Percentiles rank a stretch among this genome's conserved stretches.
These are phyloP conservation scores for Sporormia fimetaria DNA, from an alignment of 495 filamentous ascomycete species.

Conservation along the genomic window DNA sequence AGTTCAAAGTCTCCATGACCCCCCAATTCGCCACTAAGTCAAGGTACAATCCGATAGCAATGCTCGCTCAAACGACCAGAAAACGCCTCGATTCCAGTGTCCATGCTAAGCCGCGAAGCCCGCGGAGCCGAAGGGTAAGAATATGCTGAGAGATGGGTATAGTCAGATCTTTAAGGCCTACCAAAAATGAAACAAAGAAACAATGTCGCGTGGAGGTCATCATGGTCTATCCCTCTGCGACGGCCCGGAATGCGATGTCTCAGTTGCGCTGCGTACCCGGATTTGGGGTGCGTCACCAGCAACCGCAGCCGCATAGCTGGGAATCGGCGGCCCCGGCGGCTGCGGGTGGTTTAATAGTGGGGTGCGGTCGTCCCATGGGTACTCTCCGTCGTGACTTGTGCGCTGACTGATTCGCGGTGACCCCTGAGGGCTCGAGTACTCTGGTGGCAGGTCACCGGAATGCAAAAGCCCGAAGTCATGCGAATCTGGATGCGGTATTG, in stretches of 20 bases:
- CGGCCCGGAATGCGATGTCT: conserved; percentile 14
- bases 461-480: conserved; percentile 26
- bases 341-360: conserved; percentile 7
- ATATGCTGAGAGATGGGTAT: conserved; percentile 24
- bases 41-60: no score
- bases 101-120: no score
- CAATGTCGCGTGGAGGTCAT: background rate
- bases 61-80: no score
- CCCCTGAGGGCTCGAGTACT: conserved; percentile 33
- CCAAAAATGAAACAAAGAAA: conserved; percentile 1
- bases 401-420: conserved; percentile 11
- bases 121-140: no score
- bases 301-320: conserved; percentile 32
- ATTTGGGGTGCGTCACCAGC: conserved; percentile 12
- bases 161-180: conserved; percentile 5
- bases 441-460: conserved; percentile 31
- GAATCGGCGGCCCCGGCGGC: conserved; percentile 26
- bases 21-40: no score
- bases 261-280: conserved; percentile 25
- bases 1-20: no score
- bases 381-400: conserved; percentile 9
- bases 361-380: conserved; percentile 15
- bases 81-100: no score
- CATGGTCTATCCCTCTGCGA: conserved; percentile 6
- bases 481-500: conserved; percentile 15